phyloP scores from a whole-genome alignment of 2,329 filamentous ascomycete species.

The Coniella vitis region DNA sequence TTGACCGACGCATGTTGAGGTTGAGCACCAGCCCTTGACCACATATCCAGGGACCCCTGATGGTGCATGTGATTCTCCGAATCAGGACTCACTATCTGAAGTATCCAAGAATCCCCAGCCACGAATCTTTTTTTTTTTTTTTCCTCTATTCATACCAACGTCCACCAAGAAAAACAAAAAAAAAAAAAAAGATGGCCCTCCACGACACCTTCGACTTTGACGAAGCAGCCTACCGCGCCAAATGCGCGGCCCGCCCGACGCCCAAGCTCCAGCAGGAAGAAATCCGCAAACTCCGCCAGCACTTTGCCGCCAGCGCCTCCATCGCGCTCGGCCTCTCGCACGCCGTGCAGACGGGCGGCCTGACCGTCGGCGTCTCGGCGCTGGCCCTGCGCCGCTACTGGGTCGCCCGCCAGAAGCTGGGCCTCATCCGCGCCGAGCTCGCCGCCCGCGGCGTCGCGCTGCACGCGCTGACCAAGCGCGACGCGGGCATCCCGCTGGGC shows the following conservation, averaged over 20 bases:
- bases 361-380: constrained; percentile 13
- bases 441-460: constrained; percentile 11
- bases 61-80: no score
- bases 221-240: constrained; percentile 12
- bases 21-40: no score
- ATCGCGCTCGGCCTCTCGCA: constrained; percentile 13
- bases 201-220: constrained; percentile 15
- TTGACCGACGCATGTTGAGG: no score
- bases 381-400: constrained; percentile 12
- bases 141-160: no score
- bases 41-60: no score
- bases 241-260: constrained; percentile 10
- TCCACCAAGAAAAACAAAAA: background rate
- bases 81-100: no score
- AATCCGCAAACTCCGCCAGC: constrained; percentile 13
- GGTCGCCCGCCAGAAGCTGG: constrained; percentile 10
- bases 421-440: constrained; percentile 15
- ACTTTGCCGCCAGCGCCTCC: constrained; percentile 13
- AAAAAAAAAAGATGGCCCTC: constrained; percentile 5
- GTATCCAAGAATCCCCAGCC: constrained; percentile 18
- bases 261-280: constrained; percentile 14
- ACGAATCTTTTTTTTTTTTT: no score
- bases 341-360: constrained; percentile 11
- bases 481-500: constrained; percentile 11
- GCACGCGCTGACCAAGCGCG: constrained; percentile 13